Evolutionary conservation across 2,329 filamentous ascomycete genomes (phyloP), one percentile per base, ranked within the genome.

Genomic region (Calycina marina): DNA sequence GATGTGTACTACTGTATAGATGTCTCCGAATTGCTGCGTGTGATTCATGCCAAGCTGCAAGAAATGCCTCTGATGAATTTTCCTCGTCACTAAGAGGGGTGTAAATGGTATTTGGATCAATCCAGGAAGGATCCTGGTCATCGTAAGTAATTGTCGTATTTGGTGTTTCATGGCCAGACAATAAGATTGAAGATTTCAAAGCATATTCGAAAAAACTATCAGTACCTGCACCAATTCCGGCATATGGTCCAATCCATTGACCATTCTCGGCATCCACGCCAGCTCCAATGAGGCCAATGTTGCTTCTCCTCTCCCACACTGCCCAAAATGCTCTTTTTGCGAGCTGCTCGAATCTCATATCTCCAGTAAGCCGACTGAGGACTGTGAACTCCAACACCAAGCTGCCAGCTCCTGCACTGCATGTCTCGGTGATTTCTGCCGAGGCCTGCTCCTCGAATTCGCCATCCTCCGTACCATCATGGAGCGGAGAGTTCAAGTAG

Each of bases 171-270:
- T 79, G 72, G 1, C 83, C 82, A 2, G 88, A 93, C 14, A 96
- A 70, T 14, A 98, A 59, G 38, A 98, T 81, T 51, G 93, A 77
- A 12, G 85, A 85, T 57, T 98, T 98, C 48, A 96, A 68, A 3
- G 90, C 86, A 56, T 98, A 98, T 58, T 98, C 90, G 50, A 93
- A 96, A 59, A 98, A 98, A 57, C 86, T 94, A 59, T 98, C 90
- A 49, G 93, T 84, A 24, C 90, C 90, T 5, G 90, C 90, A 30
- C 90, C 90, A 45, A 98, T 93, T 17, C 90, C 88, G n/a, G 88
- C 77, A 53, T 83, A 86, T 2, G 81, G 69, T 6, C 79, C 79
- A 18, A 90, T 77, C 90, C 90, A 98, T 44, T 79, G 67, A 0
- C 88, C 90, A 16, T 74, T 79, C 51, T 96, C 88, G 1, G 85